Conservation (phyloP, 2,329 filamentous ascomycete genomes). For the Cladosporium velox region DNA sequence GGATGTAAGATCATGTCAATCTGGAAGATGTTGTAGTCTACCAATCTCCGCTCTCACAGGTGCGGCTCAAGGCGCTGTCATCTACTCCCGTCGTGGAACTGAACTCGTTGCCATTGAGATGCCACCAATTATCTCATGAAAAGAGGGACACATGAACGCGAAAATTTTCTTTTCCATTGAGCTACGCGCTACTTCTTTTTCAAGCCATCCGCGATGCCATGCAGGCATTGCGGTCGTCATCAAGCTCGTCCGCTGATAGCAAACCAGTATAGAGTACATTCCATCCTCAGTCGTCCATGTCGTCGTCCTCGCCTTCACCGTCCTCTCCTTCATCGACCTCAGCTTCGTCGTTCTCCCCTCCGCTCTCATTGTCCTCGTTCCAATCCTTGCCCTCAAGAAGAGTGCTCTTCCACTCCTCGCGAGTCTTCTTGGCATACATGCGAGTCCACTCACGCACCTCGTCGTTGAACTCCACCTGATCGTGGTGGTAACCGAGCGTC, state of each 20-base stretch:
- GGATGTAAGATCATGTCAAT: background rate
- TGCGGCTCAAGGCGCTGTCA: background rate
- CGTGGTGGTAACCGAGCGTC: conserved; percentile 38
- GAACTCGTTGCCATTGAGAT: background rate
- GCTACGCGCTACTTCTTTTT: background rate
- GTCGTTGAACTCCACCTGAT: conserved; percentile 38
- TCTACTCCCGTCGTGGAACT: background rate
- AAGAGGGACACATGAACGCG: background rate
- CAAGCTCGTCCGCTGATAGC: background rate
- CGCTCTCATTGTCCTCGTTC: background rate
- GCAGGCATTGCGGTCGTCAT: background rate
- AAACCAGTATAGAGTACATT: background rate
- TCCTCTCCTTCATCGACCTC: background rate
- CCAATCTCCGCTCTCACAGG: background rate
- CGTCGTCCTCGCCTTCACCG: background rate
- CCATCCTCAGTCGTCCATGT: background rate
- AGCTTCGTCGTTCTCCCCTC: background rate
- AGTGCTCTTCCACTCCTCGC: conserved; percentile 34
- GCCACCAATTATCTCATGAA: background rate
- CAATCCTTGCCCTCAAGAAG: conserved; percentile 23
- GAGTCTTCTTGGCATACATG: conserved; percentile 36
- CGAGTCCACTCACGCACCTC: conserved; percentile 33
- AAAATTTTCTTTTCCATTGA: background rate
- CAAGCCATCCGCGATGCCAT: background rate
- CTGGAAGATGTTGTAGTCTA: background rate